Conservation (phyloP, 768 basidiomycete species). For the Mycena kentingensis region DNA sequence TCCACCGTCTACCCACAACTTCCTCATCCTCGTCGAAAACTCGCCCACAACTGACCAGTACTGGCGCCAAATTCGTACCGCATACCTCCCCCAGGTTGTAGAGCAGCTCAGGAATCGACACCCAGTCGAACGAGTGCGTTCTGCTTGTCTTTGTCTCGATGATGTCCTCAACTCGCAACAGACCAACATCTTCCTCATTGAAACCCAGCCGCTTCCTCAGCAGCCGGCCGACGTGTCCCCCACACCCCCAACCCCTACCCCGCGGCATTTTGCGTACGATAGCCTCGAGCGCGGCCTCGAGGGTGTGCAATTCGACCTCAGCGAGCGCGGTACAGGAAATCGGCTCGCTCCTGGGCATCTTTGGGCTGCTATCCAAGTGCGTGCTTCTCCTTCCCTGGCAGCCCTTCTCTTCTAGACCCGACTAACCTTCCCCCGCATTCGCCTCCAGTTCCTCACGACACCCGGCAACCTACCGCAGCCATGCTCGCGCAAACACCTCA, state of each 20-base stretch:
- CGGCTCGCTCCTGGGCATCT: constrained; percentile 47
- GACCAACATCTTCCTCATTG: constrained; percentile 46
- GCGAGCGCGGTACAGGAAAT: constrained; percentile 43
- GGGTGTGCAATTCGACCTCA: constrained; percentile 44
- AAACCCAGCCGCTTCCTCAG: constrained; percentile 41
- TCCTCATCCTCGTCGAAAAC: constrained; percentile 57
- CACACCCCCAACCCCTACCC: too few relatives aligned
- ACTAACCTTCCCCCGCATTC: neutral
- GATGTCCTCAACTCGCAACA: constrained; percentile 28
- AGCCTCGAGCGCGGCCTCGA: constrained; percentile 39
- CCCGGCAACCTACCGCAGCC: neutral
- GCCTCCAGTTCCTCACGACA: constrained; percentile 16
- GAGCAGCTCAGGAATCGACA: constrained; percentile 42
- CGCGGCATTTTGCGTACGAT: constrained; percentile 46
- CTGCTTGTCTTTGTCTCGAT: neutral
- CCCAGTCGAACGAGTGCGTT: constrained; percentile 41
- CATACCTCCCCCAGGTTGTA: constrained; percentile 46
- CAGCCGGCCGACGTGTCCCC: too few relatives aligned
- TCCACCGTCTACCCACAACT: constrained; percentile 26
- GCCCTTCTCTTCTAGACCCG: neutral
- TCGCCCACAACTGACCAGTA: constrained; percentile 44
- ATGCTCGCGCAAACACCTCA: constrained; percentile 16
- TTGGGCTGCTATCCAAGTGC: constrained; percentile 48
- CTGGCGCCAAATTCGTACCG: constrained; percentile 54
- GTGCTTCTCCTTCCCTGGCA: constrained; percentile 10